Base-by-base conservation (phyloP, 352 stramenopile species). In the Globisporangium viniferum region DNA sequence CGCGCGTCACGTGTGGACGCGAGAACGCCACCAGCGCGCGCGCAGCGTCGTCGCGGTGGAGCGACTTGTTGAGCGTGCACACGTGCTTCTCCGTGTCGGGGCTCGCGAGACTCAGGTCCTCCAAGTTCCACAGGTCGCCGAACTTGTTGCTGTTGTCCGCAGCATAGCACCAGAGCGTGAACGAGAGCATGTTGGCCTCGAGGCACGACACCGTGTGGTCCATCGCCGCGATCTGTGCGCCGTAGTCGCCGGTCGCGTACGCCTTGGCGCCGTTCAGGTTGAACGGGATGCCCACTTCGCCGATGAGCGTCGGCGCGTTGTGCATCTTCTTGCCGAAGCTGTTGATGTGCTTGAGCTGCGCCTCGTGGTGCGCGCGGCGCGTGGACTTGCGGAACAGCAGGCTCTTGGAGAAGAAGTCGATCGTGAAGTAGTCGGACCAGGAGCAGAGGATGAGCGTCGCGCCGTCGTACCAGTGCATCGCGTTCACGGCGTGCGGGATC, bases 101-200 rank as follows among this genome's bases (percentile, higher is more conserved):
- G 51, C 83, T 94, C 53, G 93, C 86, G 48, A 97, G 73, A 57
- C 86, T 95, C 55, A 97, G 74, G 57, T 97, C 89, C 57, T 97
- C 90, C 6, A 87, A 51, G 78, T 97, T 97, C 90, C 90, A 97
- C 59, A 83, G 68, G 58, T 97, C 90, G n/a, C 90, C 89, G 39
- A 82, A 92, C 18, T 75, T 62, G 72, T 96, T 86, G 64, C 62
- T 80, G 65, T 97, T 96, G 64, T 90, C 78, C 9, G 88, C 80
- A 22, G 87, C 84, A 77, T 98, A 98, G 65, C 86, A 95, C 92
- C 91, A 98, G n/a, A 97, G 69, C 54, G 90, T 97, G 71, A 93
- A 98, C 51, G 78, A 91, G 14, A 94, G 62, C 65, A 93, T 39
- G 57, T 86, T 90, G 36, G 78, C 77, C 63, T 96, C 89, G 12